Conservation (phyloP, 2,329 filamentous ascomycete species). For the Pseudocercospora cruenta region DNA sequence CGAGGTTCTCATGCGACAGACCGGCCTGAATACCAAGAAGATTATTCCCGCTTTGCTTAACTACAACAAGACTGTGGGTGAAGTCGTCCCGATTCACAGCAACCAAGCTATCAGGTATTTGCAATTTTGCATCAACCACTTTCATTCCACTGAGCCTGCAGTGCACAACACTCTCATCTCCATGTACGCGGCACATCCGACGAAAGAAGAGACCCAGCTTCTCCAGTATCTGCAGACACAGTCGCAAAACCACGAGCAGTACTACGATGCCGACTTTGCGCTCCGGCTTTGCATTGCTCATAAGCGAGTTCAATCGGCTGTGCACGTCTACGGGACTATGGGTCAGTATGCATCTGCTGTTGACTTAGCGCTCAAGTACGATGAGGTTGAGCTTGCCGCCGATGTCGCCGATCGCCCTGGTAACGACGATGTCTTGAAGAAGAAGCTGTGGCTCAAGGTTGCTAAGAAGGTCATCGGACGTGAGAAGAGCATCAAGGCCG, state of each 20-base stretch:
- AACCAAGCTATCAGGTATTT: constrained; percentile 96
- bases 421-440: constrained; percentile 74
- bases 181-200: constrained; percentile 86
- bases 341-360: constrained; percentile 91
- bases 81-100: constrained; percentile 64
- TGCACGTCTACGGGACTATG: constrained; percentile 98
- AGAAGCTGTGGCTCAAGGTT: constrained; percentile 93
- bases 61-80: constrained; percentile 74
- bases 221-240: constrained; percentile 90
- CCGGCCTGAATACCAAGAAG: constrained; percentile 79
- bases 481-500: constrained; percentile 78
- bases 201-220: constrained; percentile 80
- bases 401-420: constrained; percentile 85
- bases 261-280: constrained; percentile 94
- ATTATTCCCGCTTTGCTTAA: constrained; percentile 92
- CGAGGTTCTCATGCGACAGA: constrained; percentile 93
- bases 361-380: constrained; percentile 85
- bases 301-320: constrained; percentile 87
- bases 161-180: constrained; percentile 97
- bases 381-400: constrained; percentile 86
- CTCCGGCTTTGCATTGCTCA: constrained; percentile 94
- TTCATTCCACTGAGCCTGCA: constrained; percentile 77
- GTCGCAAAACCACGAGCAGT: constrained; percentile 70
- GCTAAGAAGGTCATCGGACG: constrained; percentile 91
- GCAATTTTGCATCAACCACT: constrained; percentile 87